Percentiles rank a stretch among this genome's conserved stretches.
phyloP scores from a whole-genome alignment of 768 basidiomycete genomes.

The Porpolomopsis calyptriformis region DNA sequence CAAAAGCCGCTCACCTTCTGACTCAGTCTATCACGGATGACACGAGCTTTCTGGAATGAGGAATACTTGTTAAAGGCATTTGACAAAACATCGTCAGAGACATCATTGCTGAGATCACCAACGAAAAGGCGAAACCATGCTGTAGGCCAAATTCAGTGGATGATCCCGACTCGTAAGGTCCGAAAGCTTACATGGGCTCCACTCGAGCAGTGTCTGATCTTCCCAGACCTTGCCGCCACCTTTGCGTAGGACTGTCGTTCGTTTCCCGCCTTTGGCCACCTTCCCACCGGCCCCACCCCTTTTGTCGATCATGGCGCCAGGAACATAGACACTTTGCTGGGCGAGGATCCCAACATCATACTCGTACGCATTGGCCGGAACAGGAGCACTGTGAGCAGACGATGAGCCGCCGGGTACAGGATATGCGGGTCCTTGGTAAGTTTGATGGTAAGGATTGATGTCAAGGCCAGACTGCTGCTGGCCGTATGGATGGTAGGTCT shows the following conservation, averaged over 20 bases:
- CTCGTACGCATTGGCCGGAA: constrained; percentile 85
- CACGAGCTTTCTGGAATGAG: constrained; percentile 90
- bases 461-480: constrained; percentile 40
- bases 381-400: constrained; percentile 61
- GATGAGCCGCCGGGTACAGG: constrained; percentile 56
- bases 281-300: constrained; percentile 79
- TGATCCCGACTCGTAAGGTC: background rate
- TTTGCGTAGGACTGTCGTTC: constrained; percentile 88
- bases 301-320: constrained; percentile 84
- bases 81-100: constrained; percentile 87
- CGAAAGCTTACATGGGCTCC: constrained; percentile 74
- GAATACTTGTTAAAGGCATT: constrained; percentile 91
- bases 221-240: constrained; percentile 98
- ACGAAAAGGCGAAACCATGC: constrained; percentile 98
- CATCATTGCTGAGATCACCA: constrained; percentile 96
- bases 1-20: constrained; percentile 54
- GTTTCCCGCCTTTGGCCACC: constrained; percentile 80
- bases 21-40: constrained; percentile 88
- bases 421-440: constrained; percentile 67
- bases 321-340: constrained; percentile 87
- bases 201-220: constrained; percentile 92
- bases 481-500: constrained; percentile 38
- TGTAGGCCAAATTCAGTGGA: constrained; percentile 21
- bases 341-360: constrained; percentile 87
- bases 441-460: constrained; percentile 74